These are phyloP conservation scores for Vinca minor DNA, from an alignment of 257 asterid species.

Conservation along the genomic window DNA sequence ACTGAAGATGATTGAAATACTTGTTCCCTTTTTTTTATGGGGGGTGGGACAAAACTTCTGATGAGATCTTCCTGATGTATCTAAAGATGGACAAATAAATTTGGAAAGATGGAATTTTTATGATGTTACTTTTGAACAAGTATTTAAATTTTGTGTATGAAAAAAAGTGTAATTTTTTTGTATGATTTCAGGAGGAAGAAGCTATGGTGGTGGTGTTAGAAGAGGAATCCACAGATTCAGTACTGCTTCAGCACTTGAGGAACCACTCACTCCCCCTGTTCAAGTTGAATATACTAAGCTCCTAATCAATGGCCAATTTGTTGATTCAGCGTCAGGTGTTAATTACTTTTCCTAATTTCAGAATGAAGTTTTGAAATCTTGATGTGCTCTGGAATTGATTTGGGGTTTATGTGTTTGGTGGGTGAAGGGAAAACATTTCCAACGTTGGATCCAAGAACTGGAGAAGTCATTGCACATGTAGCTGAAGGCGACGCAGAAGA, in stretches of 20 bases:
- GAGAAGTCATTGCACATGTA: slow-evolving; percentile 62
- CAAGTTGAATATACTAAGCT: slow-evolving; percentile 51
- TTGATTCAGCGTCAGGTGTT: slow-evolving; percentile 77
- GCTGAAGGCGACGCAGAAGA: slow-evolving; percentile 75
- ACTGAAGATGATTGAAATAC: not conserved
- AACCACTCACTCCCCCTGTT: slow-evolving; percentile 46
- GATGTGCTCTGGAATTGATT: not conserved
- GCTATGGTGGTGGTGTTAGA: slow-evolving; percentile 27
- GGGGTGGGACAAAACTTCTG: not conserved
- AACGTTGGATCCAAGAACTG: slow-evolving; percentile 65
- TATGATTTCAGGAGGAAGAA: slow-evolving; percentile 33
- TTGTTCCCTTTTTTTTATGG: not conserved
- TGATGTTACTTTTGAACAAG: not conserved
- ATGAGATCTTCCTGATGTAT: not conserved
- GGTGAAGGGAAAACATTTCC: slow-evolving; percentile 65
- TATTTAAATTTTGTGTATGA: not conserved
- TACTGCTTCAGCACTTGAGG: slow-evolving; percentile 47
- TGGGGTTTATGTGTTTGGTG: not conserved
- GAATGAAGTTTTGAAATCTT: not conserved
- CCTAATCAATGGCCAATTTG: slow-evolving; percentile 63
- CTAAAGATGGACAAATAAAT: too few species aligned
- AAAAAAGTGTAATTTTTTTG: not conserved
- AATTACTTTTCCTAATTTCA: not conserved
- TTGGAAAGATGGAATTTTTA: not conserved
- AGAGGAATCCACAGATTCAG: slow-evolving; percentile 35